Evolutionary conservation across 2,329 filamentous ascomycete species (phyloP), one percentile per base, ranked within the genome.

Genomic region (Nemania sp.): DNA sequence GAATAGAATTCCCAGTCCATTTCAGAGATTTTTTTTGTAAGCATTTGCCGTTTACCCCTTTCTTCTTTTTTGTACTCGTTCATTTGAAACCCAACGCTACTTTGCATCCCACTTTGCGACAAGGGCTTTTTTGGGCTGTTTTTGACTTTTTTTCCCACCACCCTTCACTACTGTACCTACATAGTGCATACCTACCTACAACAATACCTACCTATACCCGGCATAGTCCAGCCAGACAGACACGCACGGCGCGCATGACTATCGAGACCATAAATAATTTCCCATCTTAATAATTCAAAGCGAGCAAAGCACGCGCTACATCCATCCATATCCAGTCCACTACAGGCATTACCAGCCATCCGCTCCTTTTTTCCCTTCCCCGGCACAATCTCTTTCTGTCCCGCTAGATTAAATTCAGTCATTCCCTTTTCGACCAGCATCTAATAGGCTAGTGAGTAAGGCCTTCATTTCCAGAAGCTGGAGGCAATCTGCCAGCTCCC

Each of bases 401-500:
- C 67, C 64, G 66, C 71, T 73, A 70, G 68, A 72, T 75, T 72
- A 74, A 74, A 66, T 54, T 45, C 72, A 72, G 73, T 77, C 77
- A 77, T 73, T 77, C 74, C 73, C 71, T 77, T 74, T 75, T 69
- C 73, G 67, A 72, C 72, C 67, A 72, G 72, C 73, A 74, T 76
- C 73, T 74, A 72, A 73, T 75, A 76, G 75, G 74, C 76, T 78
- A 78, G 77, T 72, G 77, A 73, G 75, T 73, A 75, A 72, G 71
- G 70, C 71, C 74, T 75, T 74, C 67, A 78, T 76, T 78, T 78
- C 76, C 73, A 78, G 76, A 77, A 78, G 74, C 74, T 76, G 73
- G 73, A 73, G 52, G 69, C 71, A 74, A 73, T 73, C 71, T 74
- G 66, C 74, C 72, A 73, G 72, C 72, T 74, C 74, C 76, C 74